phyloP scores from a whole-genome alignment of 768 basidiomycete genomes.

The Termitomyces sp. region DNA sequence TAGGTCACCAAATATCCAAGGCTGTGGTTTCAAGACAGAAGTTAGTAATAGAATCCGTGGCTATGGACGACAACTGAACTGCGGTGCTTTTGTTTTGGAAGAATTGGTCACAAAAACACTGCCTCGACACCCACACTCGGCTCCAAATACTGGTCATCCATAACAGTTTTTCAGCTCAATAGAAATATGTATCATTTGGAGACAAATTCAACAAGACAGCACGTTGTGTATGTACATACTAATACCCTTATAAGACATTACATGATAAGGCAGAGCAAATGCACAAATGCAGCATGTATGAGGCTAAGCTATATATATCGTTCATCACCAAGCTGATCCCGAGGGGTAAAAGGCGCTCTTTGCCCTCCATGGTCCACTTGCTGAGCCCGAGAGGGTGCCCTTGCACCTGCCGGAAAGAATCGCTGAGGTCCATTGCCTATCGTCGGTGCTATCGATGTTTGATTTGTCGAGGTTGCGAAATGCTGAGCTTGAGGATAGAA shows the following conservation, averaged over 20 bases:
- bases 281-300: background rate
- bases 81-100: constrained; percentile 8
- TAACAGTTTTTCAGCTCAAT: background rate
- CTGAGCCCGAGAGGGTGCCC: constrained; percentile 21
- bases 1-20: background rate
- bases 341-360: constrained; percentile 46
- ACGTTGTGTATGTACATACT: background rate
- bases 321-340: constrained; percentile 8
- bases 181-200: background rate
- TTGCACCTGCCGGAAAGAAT: constrained; percentile 16
- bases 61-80: background rate
- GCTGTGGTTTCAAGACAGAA: background rate
- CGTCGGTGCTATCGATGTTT: constrained; percentile 11
- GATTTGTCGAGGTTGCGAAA: constrained; percentile 3
- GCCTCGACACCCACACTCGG: background rate
- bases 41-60: background rate
- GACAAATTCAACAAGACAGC: background rate
- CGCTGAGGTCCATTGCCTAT: constrained; percentile 18
- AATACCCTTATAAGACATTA: background rate
- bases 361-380: constrained; percentile 28
- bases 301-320: constrained; percentile 7
- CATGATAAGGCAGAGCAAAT: background rate
- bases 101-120: constrained; percentile 1
- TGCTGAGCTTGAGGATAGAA: constrained; percentile 9
- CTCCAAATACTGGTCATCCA: background rate